Base-by-base conservation (phyloP, 768 basidiomycete genomes). In the Boletus rubroflammeus region DNA sequence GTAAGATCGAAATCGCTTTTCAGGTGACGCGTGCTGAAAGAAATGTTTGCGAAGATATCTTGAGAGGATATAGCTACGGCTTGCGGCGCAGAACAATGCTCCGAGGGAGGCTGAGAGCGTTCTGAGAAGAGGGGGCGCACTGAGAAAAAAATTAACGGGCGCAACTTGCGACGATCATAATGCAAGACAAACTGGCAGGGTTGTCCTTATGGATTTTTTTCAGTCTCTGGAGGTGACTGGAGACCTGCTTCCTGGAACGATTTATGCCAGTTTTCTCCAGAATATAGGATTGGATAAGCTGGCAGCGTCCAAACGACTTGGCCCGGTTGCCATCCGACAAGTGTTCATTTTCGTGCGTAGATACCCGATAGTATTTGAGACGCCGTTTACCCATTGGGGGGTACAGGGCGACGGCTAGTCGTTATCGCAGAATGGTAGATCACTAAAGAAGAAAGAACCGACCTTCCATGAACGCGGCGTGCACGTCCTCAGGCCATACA, bases 191-290 rank as follows among this genome's bases (percentile, higher is more conserved):
- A 73, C 72, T 66, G 19, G 64, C 47, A 25, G 69, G 64, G 43
- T 72, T 63, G 46, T 71, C 59, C 41, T 65, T 69, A 13, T 71
- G 62, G 11, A 64, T 64, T 34, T 69, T 74, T 49, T 75, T 73
- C 14, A 73, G 48, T 46, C 74, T 59, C 58, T 73, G 73, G 43
- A 73, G 64, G 36, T 75, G 74, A 55, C 73, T 73, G 25, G 73
- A 75, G 31, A 73, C 73, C 53, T 73, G 73, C 58, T 73, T 73
- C 52, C 73, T 62, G 35, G 73, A 72, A 15, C 73, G 70, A 53
- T 63, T 71, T 56, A 67, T 73, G 14, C 73, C 72, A 14, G 72
- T 73, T 54, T 71, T 73, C 44, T 74, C 68, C 23, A 72, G 52
- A 31, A 73, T 64, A 42, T 75, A 73, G 0, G 71, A 70, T 29